A percentile compares a stretch with the other conserved stretches of the same genome.
These are phyloP conservation scores for Blastocystis sp. DNA, from an alignment of 352 stramenopile genomes.

Conservation along the genomic window DNA sequence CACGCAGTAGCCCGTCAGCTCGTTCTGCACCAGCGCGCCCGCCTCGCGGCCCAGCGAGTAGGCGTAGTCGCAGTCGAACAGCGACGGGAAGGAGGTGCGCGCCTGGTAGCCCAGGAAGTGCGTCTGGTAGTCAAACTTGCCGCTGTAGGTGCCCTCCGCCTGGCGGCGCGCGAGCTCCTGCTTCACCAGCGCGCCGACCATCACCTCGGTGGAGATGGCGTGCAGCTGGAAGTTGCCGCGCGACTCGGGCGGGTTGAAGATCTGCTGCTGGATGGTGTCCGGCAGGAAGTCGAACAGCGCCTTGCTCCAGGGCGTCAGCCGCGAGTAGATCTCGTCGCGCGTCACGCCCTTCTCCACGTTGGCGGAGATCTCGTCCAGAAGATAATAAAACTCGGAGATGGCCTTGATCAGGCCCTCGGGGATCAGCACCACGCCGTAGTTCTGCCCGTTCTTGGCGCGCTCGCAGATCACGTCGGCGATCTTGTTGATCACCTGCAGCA, in stretches of 20 bases:
- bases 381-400: conserved; percentile 73
- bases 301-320: conserved; percentile 71
- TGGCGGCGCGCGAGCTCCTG: conserved; percentile 73
- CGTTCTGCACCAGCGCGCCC: conserved; percentile 72
- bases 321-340: conserved; percentile 71
- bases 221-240: conserved; percentile 70
- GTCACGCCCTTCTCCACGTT: conserved; percentile 72
- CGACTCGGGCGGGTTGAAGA: conserved; percentile 61
- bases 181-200: conserved; percentile 73
- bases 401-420: conserved; percentile 73
- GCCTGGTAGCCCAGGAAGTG: conserved; percentile 72
- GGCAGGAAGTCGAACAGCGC: conserved; percentile 71
- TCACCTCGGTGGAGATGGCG: conserved; percentile 74
- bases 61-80: conserved; percentile 75
- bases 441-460: conserved; percentile 70
- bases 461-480: conserved; percentile 73
- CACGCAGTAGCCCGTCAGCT: conserved; percentile 72
- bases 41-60: conserved; percentile 72
- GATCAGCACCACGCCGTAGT: conserved; percentile 73
- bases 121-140: conserved; percentile 70
- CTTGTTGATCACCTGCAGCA: conserved; percentile 73
- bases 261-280: conserved; percentile 70
- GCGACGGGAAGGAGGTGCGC: conserved; percentile 71
- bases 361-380: conserved; percentile 73
- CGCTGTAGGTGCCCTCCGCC: conserved; percentile 72